Percentiles rank a stretch among this genome's conserved stretches.
These are phyloP conservation scores for Cerrena zonata DNA, from an alignment of 1,284 basidiomycete genomes.

Conservation along the genomic window DNA sequence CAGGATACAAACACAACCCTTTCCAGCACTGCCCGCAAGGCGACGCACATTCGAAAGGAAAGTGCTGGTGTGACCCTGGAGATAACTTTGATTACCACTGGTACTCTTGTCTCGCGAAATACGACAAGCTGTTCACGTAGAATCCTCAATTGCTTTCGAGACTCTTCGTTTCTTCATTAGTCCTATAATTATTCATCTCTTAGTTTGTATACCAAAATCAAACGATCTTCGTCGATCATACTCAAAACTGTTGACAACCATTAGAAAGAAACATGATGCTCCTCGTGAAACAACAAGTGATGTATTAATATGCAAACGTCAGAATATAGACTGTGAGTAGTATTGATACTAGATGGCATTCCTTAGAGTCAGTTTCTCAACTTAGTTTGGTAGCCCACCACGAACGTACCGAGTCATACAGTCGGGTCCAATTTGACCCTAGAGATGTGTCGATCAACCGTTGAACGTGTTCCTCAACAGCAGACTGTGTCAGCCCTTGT, in stretches of 20 bases:
- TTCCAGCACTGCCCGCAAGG: slow-evolving; percentile 50
- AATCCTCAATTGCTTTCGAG: background rate
- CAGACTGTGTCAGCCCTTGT: slow-evolving; percentile 78
- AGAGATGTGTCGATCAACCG: slow-evolving; percentile 81
- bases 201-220: too few species aligned
- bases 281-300: background rate
- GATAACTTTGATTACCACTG: slow-evolving; percentile 61
- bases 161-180: background rate
- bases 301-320: slow-evolving; percentile 15
- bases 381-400: too few species aligned
- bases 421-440: slow-evolving; percentile 86
- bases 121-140: slow-evolving; percentile 53
- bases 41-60: slow-evolving; percentile 36
- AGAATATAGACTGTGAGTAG: slow-evolving; percentile 79
- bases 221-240: too few species aligned
- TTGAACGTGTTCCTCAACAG: slow-evolving; percentile 87
- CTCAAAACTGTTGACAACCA: too few species aligned
- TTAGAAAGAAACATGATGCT: background rate
- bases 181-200: too few species aligned
- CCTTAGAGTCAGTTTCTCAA: background rate
- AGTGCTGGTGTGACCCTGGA: slow-evolving; percentile 39
- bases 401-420: slow-evolving; percentile 80
- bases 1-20: slow-evolving; percentile 43
- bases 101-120: slow-evolving; percentile 75
- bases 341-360: slow-evolving; percentile 60